Conservation (phyloP, 306 rosid genomes). For the Hippophae gyantsensis region DNA sequence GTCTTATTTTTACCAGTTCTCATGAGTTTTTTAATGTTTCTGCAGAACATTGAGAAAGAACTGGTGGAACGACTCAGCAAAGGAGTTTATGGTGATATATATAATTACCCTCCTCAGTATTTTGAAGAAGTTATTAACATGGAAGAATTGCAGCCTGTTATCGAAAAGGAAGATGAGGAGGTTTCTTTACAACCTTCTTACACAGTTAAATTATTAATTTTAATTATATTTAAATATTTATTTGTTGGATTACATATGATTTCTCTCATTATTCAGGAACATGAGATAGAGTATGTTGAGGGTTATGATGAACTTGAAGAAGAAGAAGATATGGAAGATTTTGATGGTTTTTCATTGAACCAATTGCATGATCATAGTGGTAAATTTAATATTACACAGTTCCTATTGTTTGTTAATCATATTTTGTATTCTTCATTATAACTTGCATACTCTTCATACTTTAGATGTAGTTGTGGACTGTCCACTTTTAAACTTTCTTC, state of each 20-base stretch:
- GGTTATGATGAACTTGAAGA: conserved; percentile 64
- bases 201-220: conserved; percentile 1
- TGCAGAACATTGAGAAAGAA: conserved; percentile 67
- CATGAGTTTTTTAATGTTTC: conserved; percentile 16
- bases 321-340: conserved; percentile 86
- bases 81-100: conserved; percentile 53
- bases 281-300: conserved; percentile 63
- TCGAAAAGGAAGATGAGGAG: conserved; percentile 50
- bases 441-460: neutral
- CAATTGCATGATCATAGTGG: conserved; percentile 36
- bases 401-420: neutral
- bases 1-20: conserved; percentile 13
- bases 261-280: conserved; percentile 42
- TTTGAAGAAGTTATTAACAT: conserved; percentile 42
- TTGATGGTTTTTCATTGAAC: conserved; percentile 31
- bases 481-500: neutral
- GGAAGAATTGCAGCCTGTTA: conserved; percentile 27
- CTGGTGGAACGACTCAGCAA: conserved; percentile 61
- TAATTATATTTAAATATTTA: conserved; percentile 1
- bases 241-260: conserved; percentile 2
- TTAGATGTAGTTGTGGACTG: neutral
- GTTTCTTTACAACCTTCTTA: conserved; percentile 18
- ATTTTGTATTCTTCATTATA: neutral
- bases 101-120: conserved; percentile 43
- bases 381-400: conserved; percentile 11